A percentile compares a stretch with the other conserved stretches of the same genome.
These are phyloP conservation scores for Kernera saxatilis DNA, from an alignment of 345 rosid species.

Conservation along the genomic window DNA sequence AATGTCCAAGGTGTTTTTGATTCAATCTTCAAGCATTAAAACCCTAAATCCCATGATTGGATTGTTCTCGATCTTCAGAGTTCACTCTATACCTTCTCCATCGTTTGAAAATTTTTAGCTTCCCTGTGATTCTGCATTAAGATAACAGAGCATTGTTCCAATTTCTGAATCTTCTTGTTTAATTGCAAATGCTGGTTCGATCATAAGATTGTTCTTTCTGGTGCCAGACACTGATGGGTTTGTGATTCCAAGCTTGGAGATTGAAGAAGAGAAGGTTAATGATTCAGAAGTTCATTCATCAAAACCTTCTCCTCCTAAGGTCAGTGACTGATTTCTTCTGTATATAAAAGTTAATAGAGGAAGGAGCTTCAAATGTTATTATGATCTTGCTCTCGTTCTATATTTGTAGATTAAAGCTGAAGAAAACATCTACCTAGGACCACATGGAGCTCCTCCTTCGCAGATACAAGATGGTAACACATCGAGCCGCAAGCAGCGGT, in stretches of 20 bases:
- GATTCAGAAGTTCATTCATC: constrained; percentile 40
- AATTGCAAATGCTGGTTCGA: background rate
- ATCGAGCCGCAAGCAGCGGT: constrained; percentile 65
- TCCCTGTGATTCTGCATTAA: background rate
- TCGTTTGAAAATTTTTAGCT: too few species aligned
- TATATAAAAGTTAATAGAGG: background rate
- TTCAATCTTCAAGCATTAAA: background rate
- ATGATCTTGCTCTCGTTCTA: background rate
- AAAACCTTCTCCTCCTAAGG: constrained; percentile 63
- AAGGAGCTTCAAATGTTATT: background rate
- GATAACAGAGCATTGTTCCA: background rate
- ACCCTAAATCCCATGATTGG: background rate
- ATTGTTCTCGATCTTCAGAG: background rate
- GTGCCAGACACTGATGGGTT: constrained; percentile 82
- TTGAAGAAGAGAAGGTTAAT: constrained; percentile 31
- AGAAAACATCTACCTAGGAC: constrained; percentile 86
- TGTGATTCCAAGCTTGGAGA: constrained; percentile 92
- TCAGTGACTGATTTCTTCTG: constrained; percentile 15
- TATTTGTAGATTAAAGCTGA: constrained; percentile 43
- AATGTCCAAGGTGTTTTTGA: background rate
- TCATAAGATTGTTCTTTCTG: background rate
- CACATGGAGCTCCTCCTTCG: constrained; percentile 90
- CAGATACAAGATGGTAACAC: constrained; percentile 55
- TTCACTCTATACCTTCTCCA: background rate
- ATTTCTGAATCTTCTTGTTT: background rate